Conservation (phyloP, 495 filamentous ascomycete species). For the Neurospora pannonica region DNA sequence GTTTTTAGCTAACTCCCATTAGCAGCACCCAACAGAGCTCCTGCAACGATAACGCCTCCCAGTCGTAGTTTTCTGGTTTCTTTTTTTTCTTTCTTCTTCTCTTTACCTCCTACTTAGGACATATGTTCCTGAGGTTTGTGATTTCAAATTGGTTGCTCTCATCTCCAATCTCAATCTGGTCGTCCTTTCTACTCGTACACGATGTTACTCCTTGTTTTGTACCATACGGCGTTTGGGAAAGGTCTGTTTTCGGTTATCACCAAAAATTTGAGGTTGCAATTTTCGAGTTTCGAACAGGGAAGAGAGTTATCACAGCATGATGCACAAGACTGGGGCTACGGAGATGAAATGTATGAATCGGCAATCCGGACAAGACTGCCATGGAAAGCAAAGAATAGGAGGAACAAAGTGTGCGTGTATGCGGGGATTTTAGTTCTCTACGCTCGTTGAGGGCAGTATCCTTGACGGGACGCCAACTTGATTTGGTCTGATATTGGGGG, state of each 20-base stretch:
- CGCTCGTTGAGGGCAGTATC: constrained; percentile 19
- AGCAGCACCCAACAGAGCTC: not conserved
- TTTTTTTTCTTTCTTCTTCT: too few species aligned
- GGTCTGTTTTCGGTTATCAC: not conserved
- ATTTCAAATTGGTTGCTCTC: not conserved
- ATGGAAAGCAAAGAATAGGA: not conserved
- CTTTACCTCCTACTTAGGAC: not conserved
- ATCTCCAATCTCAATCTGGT: not conserved
- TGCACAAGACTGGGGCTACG: not conserved
- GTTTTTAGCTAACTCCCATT: not conserved
- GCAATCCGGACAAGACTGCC: not conserved
- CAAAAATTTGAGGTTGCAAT: not conserved
- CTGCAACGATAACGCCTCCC: not conserved
- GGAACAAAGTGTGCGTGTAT: constrained; percentile 12
- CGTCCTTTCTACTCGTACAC: not conserved
- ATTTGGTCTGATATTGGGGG: not conserved
- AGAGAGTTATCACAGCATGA: not conserved
- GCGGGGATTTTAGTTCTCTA: constrained; percentile 20
- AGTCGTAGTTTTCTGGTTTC: not conserved
- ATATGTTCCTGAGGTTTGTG: not conserved
- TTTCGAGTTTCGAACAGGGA: not conserved
- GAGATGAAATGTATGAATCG: not conserved
- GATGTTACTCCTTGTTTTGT: not conserved
- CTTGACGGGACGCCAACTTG: not conserved
- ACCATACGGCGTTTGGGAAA: not conserved